Conservation (phyloP, 2,329 filamentous ascomycete species). For the Aspergillus neoniger region DNA sequence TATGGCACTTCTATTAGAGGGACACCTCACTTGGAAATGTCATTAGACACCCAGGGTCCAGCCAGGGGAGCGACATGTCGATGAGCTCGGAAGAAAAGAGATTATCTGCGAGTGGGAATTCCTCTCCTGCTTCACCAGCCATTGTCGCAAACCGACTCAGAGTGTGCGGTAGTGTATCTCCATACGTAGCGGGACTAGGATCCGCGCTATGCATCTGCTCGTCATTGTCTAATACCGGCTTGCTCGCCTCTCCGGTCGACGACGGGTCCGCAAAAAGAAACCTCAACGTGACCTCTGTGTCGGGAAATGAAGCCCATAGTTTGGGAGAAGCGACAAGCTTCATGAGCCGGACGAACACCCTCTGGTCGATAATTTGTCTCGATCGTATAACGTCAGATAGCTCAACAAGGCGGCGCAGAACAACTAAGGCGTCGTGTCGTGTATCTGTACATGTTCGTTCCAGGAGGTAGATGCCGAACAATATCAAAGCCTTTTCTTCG, state of each 20-base stretch:
- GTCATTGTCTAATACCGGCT: not conserved
- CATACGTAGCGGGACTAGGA: not conserved
- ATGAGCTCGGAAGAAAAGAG: not conserved
- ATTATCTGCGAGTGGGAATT: not conserved
- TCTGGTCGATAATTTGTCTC: not conserved
- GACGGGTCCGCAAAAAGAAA: not conserved
- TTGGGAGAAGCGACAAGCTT: not conserved
- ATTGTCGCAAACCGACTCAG: not conserved
- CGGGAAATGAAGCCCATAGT: not conserved
- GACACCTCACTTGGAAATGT: not conserved
- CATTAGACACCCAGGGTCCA: not conserved
- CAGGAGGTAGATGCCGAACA: not conserved
- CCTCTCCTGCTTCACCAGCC: not conserved
- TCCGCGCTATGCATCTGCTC: not conserved
- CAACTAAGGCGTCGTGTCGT: not conserved
- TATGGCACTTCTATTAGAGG: not conserved
- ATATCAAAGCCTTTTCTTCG: not conserved
- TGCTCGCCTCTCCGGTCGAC: not conserved
- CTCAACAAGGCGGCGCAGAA: not conserved
- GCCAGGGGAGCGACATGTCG: conserved; percentile 3
- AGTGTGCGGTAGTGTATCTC: not conserved
- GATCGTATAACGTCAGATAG: not conserved
- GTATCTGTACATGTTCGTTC: conserved; percentile 1
- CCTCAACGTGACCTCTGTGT: not conserved
- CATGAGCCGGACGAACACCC: not conserved